Conservation (phyloP, 768 basidiomycete genomes). For the Boletus eberwhitei region DNA sequence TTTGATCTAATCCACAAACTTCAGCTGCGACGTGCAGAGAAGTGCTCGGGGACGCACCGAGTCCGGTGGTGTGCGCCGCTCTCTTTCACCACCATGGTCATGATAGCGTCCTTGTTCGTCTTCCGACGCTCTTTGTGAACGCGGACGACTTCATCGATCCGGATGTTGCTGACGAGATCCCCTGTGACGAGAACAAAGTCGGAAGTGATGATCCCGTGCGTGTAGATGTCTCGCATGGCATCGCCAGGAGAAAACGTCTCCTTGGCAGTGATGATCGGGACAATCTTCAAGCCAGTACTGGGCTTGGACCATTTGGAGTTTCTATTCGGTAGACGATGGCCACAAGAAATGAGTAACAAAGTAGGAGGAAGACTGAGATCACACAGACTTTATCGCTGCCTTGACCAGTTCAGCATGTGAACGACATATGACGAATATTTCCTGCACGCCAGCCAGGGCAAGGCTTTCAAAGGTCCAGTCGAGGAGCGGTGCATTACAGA, state of each 20-base stretch:
- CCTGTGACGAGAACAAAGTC: slow-evolving; percentile 92
- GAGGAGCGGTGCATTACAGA: slow-evolving; percentile 90
- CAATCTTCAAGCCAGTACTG: slow-evolving; percentile 74
- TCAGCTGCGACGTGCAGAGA: background rate
- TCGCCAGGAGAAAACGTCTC: slow-evolving; percentile 87
- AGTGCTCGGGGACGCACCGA: slow-evolving; percentile 44
- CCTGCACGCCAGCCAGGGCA: slow-evolving; percentile 91
- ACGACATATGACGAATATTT: slow-evolving; percentile 92
- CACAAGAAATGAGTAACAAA: slow-evolving; percentile 8
- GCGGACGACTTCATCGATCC: slow-evolving; percentile 84
- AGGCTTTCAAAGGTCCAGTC: slow-evolving; percentile 98
- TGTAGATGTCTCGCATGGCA: slow-evolving; percentile 92
- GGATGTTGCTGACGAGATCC: slow-evolving; percentile 90
- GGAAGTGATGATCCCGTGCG: slow-evolving; percentile 81
- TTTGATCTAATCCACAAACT: slow-evolving; percentile 45
- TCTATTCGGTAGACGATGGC: slow-evolving; percentile 35
- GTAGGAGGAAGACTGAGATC: slow-evolving; percentile 11
- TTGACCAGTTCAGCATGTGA: slow-evolving; percentile 88
- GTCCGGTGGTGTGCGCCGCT: slow-evolving; percentile 69
- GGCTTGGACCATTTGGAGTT: slow-evolving; percentile 85
- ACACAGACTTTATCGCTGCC: slow-evolving; percentile 71
- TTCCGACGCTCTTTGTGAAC: slow-evolving; percentile 85
- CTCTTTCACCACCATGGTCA: slow-evolving; percentile 93
- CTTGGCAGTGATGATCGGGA: slow-evolving; percentile 81
- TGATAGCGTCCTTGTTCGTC: slow-evolving; percentile 88